phyloP scores from a whole-genome alignment of 2,329 filamentous ascomycete genomes.

The Sclerotinia glacialis region DNA sequence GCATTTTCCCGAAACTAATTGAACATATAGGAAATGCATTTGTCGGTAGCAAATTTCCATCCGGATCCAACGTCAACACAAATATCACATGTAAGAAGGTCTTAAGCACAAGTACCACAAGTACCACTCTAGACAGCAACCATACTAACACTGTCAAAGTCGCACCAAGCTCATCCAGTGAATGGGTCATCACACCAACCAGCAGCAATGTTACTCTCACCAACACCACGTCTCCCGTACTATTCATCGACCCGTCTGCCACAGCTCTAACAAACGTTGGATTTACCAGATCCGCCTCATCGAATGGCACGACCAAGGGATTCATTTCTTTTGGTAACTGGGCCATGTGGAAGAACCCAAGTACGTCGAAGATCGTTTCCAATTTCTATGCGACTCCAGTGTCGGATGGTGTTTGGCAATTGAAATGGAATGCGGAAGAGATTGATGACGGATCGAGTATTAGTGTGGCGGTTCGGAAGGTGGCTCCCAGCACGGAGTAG shows the following conservation, averaged over 20 bases:
- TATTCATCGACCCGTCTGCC: constrained; percentile 4
- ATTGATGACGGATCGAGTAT: constrained; percentile 12
- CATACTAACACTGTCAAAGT: background rate
- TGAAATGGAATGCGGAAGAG: constrained; percentile 17
- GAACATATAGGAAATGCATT: constrained; percentile 8
- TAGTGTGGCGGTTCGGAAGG: constrained; percentile 6
- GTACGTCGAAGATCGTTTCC: background rate
- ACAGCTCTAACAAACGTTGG: background rate
- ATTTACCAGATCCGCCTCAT: background rate
- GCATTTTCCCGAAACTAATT: background rate
- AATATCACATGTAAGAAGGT: constrained; percentile 15
- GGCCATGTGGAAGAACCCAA: constrained; percentile 6
- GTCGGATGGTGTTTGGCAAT: background rate
- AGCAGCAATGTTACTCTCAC: background rate
- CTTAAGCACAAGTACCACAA: background rate
- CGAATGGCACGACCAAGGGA: background rate
- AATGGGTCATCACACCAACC: constrained; percentile 18
- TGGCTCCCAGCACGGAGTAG: constrained; percentile 5
- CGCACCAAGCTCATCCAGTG: background rate
- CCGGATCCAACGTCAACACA: constrained; percentile 7
- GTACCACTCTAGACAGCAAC: background rate
- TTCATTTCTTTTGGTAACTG: constrained; percentile 11
- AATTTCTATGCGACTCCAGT: constrained; percentile 14
- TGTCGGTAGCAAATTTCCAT: background rate
- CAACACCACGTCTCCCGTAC: background rate